Percentiles rank a stretch among this genome's conserved stretches.
Evolutionary conservation across 805 yeast species (phyloP).

Genomic region (Hanseniaspora taiwanica): DNA sequence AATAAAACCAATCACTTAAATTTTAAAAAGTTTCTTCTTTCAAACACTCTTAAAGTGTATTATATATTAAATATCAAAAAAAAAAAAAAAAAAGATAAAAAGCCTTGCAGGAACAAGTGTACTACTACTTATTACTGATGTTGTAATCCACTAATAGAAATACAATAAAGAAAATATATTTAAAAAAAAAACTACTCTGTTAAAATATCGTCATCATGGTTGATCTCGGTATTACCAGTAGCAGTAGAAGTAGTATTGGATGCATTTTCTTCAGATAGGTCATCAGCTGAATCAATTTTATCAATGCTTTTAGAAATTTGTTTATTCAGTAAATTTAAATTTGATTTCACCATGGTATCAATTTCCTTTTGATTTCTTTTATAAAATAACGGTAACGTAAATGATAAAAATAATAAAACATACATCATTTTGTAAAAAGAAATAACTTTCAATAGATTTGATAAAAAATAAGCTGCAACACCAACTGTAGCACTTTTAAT

Average conservation of each 20-base stretch:
- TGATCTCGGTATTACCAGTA: no score
- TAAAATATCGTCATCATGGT: no score
- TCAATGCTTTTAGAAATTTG: constrained; percentile 29
- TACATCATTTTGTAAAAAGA: constrained; percentile 51
- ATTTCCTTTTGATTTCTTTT: constrained; percentile 63
- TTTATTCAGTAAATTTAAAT: constrained; percentile 26
- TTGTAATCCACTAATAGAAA: no score
- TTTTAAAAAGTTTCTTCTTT: no score
- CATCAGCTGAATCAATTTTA: constrained; percentile 20
- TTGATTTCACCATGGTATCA: constrained; percentile 5
- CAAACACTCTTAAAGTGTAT: no score
- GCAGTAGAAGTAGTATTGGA: constrained; percentile 27
- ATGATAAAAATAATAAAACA: constrained; percentile 43
- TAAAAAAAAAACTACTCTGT: no score
- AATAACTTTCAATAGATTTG: constrained; percentile 62
- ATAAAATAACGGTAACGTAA: constrained; percentile 68
- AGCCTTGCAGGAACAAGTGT: no score
- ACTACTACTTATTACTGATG: no score
- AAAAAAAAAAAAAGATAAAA: no score
- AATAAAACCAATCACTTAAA: no score
- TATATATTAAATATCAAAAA: no score
- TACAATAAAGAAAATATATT: no score
- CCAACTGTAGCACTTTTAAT: constrained; percentile 65
- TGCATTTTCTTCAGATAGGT: constrained; percentile 39
- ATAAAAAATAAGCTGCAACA: constrained; percentile 46